These are phyloP conservation scores for Corrigiola litoralis DNA, from an alignment of 179 eudicot genomes.

Conservation along the genomic window DNA sequence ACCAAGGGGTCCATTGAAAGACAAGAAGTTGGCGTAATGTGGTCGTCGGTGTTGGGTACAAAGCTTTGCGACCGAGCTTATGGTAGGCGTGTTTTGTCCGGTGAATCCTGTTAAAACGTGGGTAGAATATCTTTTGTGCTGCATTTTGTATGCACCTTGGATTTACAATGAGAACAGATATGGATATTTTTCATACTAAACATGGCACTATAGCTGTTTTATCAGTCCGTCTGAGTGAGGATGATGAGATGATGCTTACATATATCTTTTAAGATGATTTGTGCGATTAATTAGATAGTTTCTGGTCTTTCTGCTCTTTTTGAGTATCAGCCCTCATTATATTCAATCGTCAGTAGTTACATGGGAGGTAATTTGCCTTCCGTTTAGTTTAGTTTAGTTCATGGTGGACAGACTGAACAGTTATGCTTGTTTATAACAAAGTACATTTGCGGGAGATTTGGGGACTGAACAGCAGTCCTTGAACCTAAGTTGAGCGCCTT, in stretches of 20 bases:
- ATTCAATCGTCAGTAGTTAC: too few species aligned
- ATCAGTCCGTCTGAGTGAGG: background rate
- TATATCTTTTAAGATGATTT: background rate
- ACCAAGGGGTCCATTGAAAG: slow-evolving; percentile 61
- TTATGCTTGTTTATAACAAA: too few species aligned
- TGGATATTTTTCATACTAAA: slow-evolving; percentile 18
- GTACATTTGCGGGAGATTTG: too few species aligned
- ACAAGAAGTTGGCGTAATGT: slow-evolving; percentile 47
- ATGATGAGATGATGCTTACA: background rate
- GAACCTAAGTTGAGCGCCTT: too few species aligned
- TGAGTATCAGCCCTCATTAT: too few species aligned
- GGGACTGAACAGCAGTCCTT: too few species aligned
- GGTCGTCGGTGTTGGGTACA: background rate
- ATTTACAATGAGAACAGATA: background rate
- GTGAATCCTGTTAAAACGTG: slow-evolving; percentile 14
- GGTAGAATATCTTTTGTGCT: slow-evolving; percentile 9
- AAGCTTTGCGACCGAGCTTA: background rate
- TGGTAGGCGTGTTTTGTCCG: slow-evolving; percentile 15
- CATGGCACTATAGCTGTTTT: slow-evolving; percentile 9
- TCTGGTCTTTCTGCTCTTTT: too few species aligned
- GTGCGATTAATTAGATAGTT: background rate
- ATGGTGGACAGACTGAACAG: too few species aligned
- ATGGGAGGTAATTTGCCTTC: too few species aligned
- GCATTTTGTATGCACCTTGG: slow-evolving; percentile 11
- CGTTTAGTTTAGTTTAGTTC: too few species aligned